phyloP scores from a whole-genome alignment of 2,329 filamentous ascomycete genomes.

The Metarhizium anisopliae region DNA sequence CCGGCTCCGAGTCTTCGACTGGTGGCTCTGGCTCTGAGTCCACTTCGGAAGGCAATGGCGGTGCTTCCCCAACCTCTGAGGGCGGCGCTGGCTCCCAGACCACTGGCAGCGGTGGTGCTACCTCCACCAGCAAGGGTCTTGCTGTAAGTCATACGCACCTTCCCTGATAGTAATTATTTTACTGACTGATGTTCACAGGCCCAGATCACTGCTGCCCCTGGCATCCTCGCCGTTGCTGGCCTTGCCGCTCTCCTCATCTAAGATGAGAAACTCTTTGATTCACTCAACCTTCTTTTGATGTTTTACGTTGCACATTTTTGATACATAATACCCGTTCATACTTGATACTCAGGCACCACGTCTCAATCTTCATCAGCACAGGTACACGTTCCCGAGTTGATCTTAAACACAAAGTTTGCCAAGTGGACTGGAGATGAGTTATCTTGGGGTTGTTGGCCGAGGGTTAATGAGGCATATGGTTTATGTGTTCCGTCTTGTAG shows the following conservation, averaged over 20 bases:
- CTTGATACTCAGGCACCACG: constrained; percentile 16
- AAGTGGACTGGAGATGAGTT: constrained; percentile 20
- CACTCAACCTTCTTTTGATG: constrained; percentile 13
- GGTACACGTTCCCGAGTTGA: constrained; percentile 13
- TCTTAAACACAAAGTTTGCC: constrained; percentile 18
- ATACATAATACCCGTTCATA: constrained; percentile 33
- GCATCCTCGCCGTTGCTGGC: constrained; percentile 39
- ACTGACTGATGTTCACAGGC: constrained; percentile 15
- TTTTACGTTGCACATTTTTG: constrained; percentile 29
- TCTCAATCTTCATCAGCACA: constrained; percentile 14
- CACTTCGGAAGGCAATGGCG: constrained; percentile 1
- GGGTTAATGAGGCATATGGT: constrained; percentile 25
- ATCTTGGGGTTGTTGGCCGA: constrained; percentile 16
- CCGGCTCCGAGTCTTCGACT: not conserved
- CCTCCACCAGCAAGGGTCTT: constrained; percentile 12
- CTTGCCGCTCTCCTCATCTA: constrained; percentile 40
- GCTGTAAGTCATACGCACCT: constrained; percentile 19
- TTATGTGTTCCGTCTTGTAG: constrained; percentile 25
- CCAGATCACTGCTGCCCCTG: constrained; percentile 36
- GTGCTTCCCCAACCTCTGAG: not conserved
- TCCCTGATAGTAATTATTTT: not conserved
- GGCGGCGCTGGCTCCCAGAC: not conserved
- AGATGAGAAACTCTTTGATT: constrained; percentile 12
- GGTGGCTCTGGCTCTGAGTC: not conserved
- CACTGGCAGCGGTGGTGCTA: not conserved